Evolutionary conservation across 2,329 filamentous ascomycete genomes (phyloP).

Genomic region (Diaporthe sp.): DNA sequence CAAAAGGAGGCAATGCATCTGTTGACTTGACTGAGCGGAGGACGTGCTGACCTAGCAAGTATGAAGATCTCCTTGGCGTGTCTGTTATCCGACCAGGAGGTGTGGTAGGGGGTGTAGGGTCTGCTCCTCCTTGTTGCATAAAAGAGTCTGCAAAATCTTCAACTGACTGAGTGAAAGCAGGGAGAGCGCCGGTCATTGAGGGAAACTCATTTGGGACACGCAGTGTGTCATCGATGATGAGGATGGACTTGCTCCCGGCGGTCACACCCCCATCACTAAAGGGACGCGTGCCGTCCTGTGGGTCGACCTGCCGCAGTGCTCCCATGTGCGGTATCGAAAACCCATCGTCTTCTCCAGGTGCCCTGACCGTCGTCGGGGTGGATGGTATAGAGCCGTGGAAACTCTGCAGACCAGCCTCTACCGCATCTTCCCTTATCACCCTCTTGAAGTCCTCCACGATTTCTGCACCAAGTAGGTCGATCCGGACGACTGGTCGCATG

Average conservation of each 20-base stretch:
- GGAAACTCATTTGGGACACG: conserved; percentile 54
- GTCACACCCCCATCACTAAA: conserved; percentile 72
- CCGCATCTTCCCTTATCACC: conserved; percentile 74
- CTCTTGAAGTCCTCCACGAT: conserved; percentile 83
- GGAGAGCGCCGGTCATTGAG: conserved; percentile 61
- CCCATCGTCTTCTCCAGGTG: conserved; percentile 46
- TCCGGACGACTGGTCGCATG: conserved; percentile 67
- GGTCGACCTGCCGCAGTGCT: conserved; percentile 50
- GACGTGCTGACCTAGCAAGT: conserved; percentile 61
- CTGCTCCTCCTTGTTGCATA: conserved; percentile 54
- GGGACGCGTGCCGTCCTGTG: conserved; percentile 51
- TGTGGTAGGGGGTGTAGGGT: conserved; percentile 71
- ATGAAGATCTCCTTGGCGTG: conserved; percentile 66
- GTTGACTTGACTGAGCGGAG: conserved; percentile 48
- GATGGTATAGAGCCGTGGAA: conserved; percentile 40
- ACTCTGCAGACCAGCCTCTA: conserved; percentile 48
- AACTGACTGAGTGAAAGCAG: conserved; percentile 56
- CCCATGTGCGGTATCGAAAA: conserved; percentile 58
- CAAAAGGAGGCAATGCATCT: conserved; percentile 57
- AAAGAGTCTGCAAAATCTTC: conserved; percentile 66
- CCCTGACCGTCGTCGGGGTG: conserved; percentile 37
- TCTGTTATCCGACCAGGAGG: conserved; percentile 60
- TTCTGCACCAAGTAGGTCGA: conserved; percentile 85
- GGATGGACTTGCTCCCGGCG: conserved; percentile 86
- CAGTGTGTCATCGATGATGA: conserved; percentile 81